Conservation (phyloP, 306 rosid genomes). For the Medicago lupulina region DNA sequence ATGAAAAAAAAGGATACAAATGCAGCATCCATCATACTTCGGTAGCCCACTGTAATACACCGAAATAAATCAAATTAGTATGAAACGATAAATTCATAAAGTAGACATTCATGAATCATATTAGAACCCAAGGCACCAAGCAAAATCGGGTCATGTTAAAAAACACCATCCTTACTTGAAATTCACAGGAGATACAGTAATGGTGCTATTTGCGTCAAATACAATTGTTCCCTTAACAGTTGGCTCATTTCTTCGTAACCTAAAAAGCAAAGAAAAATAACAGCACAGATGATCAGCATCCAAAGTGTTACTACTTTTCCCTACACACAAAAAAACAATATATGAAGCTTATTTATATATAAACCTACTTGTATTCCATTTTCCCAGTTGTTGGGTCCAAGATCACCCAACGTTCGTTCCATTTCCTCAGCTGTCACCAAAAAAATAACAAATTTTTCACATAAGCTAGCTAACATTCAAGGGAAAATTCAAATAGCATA, state of each 20-base stretch:
- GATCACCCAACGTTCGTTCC: conserved; percentile 97
- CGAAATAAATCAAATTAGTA: conserved; percentile 15
- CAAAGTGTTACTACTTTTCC: neutral
- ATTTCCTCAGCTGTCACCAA: conserved; percentile 74
- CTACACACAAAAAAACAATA: conserved; percentile 29
- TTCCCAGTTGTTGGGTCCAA: conserved; percentile 93
- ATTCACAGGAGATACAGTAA: conserved; percentile 90
- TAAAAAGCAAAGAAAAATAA: conserved; percentile 44
- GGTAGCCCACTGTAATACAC: conserved; percentile 73
- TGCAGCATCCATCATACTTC: conserved; percentile 96
- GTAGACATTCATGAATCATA: conserved; percentile 2
- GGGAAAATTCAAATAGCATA: neutral
- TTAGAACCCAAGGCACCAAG: neutral
- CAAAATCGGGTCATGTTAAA: conserved; percentile 24
- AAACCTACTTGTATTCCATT: conserved; percentile 96
- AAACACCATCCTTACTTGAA: conserved; percentile 73
- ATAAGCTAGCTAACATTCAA: conserved; percentile 31
- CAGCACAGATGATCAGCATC: conserved; percentile 8
- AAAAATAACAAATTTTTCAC: conserved; percentile 2
- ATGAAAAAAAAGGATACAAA: conserved; percentile 75
- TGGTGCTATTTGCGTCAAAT: conserved; percentile 92
- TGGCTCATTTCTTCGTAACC: conserved; percentile 92
- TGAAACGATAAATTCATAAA: conserved; percentile 28
- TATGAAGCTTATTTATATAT: conserved; percentile 7
- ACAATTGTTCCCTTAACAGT: conserved; percentile 79